These are phyloP conservation scores for Suhomyces canberraensis DNA, from an alignment of 805 yeast genomes.

Conservation along the genomic window DNA sequence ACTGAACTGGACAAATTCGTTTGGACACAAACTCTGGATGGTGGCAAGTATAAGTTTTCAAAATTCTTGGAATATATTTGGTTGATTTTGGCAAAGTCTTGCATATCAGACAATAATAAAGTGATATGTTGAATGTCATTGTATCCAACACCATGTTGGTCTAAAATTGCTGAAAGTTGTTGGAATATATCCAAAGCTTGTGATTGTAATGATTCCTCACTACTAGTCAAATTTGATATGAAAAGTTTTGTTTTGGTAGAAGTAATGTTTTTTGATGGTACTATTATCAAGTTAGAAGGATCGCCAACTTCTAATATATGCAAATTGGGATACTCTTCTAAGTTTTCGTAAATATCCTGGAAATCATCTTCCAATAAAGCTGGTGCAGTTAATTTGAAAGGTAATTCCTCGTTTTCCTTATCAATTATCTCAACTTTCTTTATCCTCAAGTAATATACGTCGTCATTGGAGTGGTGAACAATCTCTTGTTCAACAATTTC, in stretches of 20 bases:
- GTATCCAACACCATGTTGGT: constrained; percentile 26
- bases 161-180: constrained; percentile 36
- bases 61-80: constrained; percentile 56
- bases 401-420: constrained; percentile 17
- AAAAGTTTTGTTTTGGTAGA: constrained; percentile 19
- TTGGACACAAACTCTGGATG: constrained; percentile 83
- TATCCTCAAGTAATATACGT: constrained; percentile 65
- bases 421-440: constrained; percentile 46
- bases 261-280: background rate
- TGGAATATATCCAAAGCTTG: constrained; percentile 53
- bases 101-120: constrained; percentile 62
- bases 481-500: constrained; percentile 38
- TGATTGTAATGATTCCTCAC: constrained; percentile 12
- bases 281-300: background rate
- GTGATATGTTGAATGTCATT: constrained; percentile 58
- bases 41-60: constrained; percentile 61
- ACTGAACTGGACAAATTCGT: constrained; percentile 46
- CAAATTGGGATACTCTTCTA: background rate
- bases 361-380: constrained; percentile 42
- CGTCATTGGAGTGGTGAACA: constrained; percentile 54
- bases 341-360: constrained; percentile 27
- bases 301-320: background rate
- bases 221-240: constrained; percentile 29
- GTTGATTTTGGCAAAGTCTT: constrained; percentile 60
- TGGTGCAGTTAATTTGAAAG: constrained; percentile 26